Evolutionary conservation across 2,329 filamentous ascomycete species (phyloP).

Genomic region (Colletotrichum horii): DNA sequence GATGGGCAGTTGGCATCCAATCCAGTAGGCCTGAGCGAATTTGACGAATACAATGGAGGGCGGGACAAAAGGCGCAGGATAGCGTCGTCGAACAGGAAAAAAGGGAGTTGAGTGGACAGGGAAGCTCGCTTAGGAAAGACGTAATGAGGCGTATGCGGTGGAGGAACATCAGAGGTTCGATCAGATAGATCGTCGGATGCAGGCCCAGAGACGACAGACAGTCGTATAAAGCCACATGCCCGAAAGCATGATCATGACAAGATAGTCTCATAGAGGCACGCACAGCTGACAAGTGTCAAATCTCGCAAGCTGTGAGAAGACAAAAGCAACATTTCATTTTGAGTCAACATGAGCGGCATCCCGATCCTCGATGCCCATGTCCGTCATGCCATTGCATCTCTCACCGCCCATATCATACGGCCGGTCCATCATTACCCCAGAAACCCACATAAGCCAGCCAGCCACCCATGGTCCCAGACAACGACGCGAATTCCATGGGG

Average conservation of each 20-base stretch:
- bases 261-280: not conserved
- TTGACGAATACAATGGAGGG: not conserved
- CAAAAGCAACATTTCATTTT: slow-evolving; percentile 6
- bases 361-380: not conserved
- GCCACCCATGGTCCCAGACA: not conserved
- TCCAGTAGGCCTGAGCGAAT: not conserved
- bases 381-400: not conserved
- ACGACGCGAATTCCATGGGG: not conserved
- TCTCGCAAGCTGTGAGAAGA: not conserved
- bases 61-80: not conserved
- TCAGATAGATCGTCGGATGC: not conserved
- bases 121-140: not conserved
- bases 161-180: not conserved
- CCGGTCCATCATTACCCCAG: not conserved
- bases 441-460: not conserved
- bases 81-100: not conserved
- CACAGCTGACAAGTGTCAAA: not conserved
- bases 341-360: not conserved
- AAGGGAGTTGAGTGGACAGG: not conserved
- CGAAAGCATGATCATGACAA: not conserved
- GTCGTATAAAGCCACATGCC: not conserved
- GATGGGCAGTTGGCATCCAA: slow-evolving; percentile 3
- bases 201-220: not conserved
- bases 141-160: not conserved
- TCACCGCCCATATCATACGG: not conserved